Evolutionary conservation across 2,329 filamentous ascomycete genomes (phyloP).

Genomic region (Xylaria sp.): DNA sequence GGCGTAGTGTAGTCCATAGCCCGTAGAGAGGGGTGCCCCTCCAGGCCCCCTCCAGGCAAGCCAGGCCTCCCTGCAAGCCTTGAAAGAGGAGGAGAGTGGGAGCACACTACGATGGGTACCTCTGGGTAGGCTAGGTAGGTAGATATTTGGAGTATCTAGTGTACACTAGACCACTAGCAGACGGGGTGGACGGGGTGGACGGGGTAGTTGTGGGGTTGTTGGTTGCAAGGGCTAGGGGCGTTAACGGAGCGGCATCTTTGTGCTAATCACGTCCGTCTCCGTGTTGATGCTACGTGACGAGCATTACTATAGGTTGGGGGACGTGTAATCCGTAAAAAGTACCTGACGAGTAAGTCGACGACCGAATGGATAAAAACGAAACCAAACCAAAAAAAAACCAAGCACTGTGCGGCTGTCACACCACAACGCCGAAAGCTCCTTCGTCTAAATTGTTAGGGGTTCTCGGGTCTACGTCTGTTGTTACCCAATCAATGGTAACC

Average conservation of each 20-base stretch:
- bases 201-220: slow-evolving; percentile 19
- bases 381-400: neutral
- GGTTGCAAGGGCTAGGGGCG: slow-evolving; percentile 32
- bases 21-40: slow-evolving; percentile 8
- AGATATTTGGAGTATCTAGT: slow-evolving; percentile 5
- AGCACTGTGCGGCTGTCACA: slow-evolving; percentile 34
- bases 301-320: slow-evolving; percentile 16
- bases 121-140: no score
- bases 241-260: slow-evolving; percentile 33
- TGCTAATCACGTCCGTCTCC: slow-evolving; percentile 15
- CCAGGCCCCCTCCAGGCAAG: no score
- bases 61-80: slow-evolving; percentile 21
- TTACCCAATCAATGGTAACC: slow-evolving; percentile 27
- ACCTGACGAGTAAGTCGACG: slow-evolving; percentile 11
- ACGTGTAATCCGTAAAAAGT: slow-evolving; percentile 24
- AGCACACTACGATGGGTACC: no score
- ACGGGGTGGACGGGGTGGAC: slow-evolving; percentile 5
- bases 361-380: neutral
- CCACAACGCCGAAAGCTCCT: slow-evolving; percentile 4
- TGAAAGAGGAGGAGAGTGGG: slow-evolving; percentile 25
- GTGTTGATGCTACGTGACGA: slow-evolving; percentile 29
- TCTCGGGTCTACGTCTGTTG: slow-evolving; percentile 19
- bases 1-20: neutral
- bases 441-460: neutral
- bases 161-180: slow-evolving; percentile 1